Base-by-base conservation (phyloP, 208 protist genomes). In the Crithidia fasciculata region DNA sequence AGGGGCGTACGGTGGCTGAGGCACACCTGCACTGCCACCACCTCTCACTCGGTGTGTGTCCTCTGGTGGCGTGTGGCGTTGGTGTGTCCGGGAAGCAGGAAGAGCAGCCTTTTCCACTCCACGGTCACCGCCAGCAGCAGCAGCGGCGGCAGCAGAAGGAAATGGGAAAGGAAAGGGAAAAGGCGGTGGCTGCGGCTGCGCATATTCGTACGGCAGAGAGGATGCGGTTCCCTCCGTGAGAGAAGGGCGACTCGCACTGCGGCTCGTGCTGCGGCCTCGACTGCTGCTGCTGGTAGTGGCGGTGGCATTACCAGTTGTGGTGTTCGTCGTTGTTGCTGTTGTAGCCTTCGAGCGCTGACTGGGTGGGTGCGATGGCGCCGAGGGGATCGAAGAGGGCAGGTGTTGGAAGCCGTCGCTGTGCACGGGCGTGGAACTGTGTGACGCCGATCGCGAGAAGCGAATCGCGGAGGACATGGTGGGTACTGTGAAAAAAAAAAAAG, bases 371-470 rank as follows among this genome's bases (percentile, higher is more conserved):
- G 65, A 70, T 44, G 65, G 43, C 4, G 65, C 65, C 0, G 65
- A 70, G 5, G 65, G 65, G 53, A 70, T 70, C n/a, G 39, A 47
- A 0, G 65, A 70, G 12, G 65, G 65, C 40, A 70, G 18, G n/a
- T 70, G 53, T 12, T 53, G 65, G 49, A 59, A 54, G 2, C 6
- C 63, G 4, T 69, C 63, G 49, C 47, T 69, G 15, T n/a, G 4
- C 13, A 16, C 41, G 1, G 60, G 39, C 9, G 36, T 44, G 16
- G 52, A 53, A 36, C 44, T 53, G 41, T 56, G 67, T 60, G 60
- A 73, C 65, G 39, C 28, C 10, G 74, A 74, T 7, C 54, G 36
- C 3, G 74, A 74, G 19, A 80, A 80, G 4, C 74, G 74, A 49
- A 80, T 80, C 3, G 74, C 67, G 5, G 70, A 75, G 36, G 18